A percentile compares a stretch with the other conserved stretches of the same genome.
These are phyloP conservation scores for Scopulariopsis brevicaulis DNA, from an alignment of 2,329 filamentous ascomycete species.

Conservation along the genomic window DNA sequence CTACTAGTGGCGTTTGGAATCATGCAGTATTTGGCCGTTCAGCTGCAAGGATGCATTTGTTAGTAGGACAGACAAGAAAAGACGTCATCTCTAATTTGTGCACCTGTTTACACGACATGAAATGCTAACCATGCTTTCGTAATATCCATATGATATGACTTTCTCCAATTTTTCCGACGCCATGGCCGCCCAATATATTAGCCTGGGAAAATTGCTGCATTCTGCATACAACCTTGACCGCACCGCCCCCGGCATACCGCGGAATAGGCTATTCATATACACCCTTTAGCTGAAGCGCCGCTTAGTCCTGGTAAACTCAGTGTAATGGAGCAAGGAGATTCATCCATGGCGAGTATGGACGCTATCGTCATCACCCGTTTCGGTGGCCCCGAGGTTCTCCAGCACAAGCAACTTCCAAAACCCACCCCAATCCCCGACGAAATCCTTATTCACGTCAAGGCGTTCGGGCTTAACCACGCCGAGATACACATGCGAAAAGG, in stretches of 20 bases:
- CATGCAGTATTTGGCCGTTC: not conserved
- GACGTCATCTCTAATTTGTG: not conserved
- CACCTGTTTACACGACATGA: not conserved
- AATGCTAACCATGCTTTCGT: not conserved
- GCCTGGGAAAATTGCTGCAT: not conserved
- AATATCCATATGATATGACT: not conserved
- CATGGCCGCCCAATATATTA: not conserved
- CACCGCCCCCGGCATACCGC: not conserved
- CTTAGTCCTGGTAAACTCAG: too few species aligned
- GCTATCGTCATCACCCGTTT: not conserved
- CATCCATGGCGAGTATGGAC: not conserved
- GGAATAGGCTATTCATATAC: not conserved
- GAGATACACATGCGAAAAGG: slow-evolving; percentile 33
- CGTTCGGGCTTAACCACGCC: slow-evolving; percentile 31
- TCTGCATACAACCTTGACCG: not conserved
- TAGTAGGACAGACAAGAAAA: not conserved
- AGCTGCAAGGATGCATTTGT: not conserved
- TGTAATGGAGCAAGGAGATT: too few species aligned
- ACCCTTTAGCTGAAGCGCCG: not conserved
- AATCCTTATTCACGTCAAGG: slow-evolving; percentile 21
- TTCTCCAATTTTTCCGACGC: not conserved
- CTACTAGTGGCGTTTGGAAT: not conserved
- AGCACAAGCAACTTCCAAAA: slow-evolving; percentile 4
- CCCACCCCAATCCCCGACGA: slow-evolving; percentile 15
- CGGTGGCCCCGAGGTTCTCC: not conserved